These are phyloP conservation scores for Dryas alaskensis DNA, from an alignment of 306 rosid species.

Conservation along the genomic window DNA sequence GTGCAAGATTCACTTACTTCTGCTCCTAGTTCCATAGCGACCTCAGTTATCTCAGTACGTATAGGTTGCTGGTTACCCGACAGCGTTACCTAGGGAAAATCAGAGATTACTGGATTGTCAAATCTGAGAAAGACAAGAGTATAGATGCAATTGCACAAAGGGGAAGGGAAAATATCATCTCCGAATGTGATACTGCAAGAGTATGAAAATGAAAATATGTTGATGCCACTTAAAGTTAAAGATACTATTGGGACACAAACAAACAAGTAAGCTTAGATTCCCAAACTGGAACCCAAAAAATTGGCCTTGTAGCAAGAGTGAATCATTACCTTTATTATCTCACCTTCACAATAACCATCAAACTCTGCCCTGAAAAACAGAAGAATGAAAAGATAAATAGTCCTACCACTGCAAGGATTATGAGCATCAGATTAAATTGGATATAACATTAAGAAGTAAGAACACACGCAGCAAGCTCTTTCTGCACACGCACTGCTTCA, in stretches of 20 bases:
- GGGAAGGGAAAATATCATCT: not conserved
- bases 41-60: conserved; percentile 79
- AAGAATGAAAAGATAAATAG: conserved; percentile 20
- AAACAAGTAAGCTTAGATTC: not conserved
- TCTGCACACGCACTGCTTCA: conserved; percentile 82
- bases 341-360: conserved; percentile 86
- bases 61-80: conserved; percentile 86
- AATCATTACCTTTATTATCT: conserved; percentile 61
- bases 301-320: conserved; percentile 7
- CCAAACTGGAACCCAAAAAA: not conserved
- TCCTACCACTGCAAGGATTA: not conserved
- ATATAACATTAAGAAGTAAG: conserved; percentile 2
- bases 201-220: not conserved
- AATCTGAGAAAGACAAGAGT: conserved; percentile 1
- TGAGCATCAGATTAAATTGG: not conserved
- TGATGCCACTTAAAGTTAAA: not conserved
- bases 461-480: conserved; percentile 76
- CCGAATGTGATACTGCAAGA: not conserved
- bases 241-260: not conserved
- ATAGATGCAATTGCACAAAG: not conserved
- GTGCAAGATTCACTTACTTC: conserved; percentile 47
- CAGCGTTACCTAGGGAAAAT: conserved; percentile 58
- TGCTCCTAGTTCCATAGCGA: conserved; percentile 87
- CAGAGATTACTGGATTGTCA: conserved; percentile 2
- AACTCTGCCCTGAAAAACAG: conserved; percentile 65